Evolutionary conservation across 345 rosid species (phyloP), one percentile per base, ranked within the genome.

Genomic region (Theobroma cacao): DNA sequence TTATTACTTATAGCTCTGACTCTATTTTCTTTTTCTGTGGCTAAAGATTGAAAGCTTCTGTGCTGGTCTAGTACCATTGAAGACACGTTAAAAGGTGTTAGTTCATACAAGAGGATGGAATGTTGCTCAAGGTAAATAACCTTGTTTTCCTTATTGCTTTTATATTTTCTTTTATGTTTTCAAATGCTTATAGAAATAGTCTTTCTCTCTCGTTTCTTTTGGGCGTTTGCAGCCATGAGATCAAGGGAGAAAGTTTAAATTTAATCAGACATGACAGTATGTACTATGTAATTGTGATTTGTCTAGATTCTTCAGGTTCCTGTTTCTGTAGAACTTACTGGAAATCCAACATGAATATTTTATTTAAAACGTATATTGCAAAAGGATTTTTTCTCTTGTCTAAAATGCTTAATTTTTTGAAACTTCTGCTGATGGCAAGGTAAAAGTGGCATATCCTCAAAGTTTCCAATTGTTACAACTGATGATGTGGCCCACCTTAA

Each of bases 281-380:
- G 31, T 50, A 50, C 47, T 52, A 52, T 14, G 45, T 0, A 5
- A 3, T 52, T 31, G 28, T 15, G 62, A 18, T 12, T 52, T 13
- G 26, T 1, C 31, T 31, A 10, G 43, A 53, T 50, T 22, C 75
- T 72, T 12, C 75, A n/a, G 41, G 56, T 53, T 33, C 50, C 75
- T 72, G 41, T 56, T 52, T 4, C 18, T 36, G 31, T 36, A 33
- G 6, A 72, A 34, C 63, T 72, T 33, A 55, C 45, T 20, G 75
- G 75, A 33, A 52, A 52, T 72, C 75, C 59, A 12, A 72, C 47
- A 53, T 72, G 62, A 53, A 53, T 72, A 12, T 12, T 52, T 47
- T 22, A 18, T 50, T 52, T 52, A 30, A 18, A 34, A 33, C 26
- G 13, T 5, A 40, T 40, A 47, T 28, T 47, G 45, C 45, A 3